Percentiles rank a stretch among this genome's conserved stretches.
These are phyloP conservation scores for Oryza meridionalis DNA, from an alignment of 176 grass and related monocot genomes.

Conservation along the genomic window DNA sequence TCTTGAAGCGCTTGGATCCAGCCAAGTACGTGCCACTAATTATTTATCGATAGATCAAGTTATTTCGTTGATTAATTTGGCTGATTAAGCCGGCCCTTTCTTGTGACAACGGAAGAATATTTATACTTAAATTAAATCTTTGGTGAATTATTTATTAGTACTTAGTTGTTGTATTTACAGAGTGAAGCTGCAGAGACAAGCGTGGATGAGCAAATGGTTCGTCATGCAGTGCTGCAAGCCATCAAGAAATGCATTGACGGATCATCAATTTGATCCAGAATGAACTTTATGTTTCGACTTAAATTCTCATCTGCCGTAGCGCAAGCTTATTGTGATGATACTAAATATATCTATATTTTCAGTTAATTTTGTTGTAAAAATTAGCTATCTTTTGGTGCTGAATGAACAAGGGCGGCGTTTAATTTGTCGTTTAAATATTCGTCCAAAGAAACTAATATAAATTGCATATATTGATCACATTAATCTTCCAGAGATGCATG, in stretches of 20 bases:
- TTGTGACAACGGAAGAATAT: too few relatives aligned
- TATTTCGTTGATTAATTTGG: neutral
- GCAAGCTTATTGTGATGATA: neutral
- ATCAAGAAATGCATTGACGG: conserved; percentile 50
- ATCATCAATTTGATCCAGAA: neutral
- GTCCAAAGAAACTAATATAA: neutral
- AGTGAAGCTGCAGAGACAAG: conserved; percentile 31
- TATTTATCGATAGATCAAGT: too few relatives aligned
- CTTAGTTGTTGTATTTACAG: neutral
- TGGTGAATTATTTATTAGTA: too few relatives aligned
- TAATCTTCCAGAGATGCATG: too few relatives aligned
- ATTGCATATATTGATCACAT: neutral
- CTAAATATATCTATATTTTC: neutral
- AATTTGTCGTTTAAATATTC: neutral
- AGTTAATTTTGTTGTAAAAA: neutral
- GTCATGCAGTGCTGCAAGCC: conserved; percentile 57
- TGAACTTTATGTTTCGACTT: neutral
- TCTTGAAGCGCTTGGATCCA: conserved; percentile 51
- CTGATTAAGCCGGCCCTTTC: too few relatives aligned
- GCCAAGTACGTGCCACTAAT: neutral
- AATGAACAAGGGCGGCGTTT: neutral
- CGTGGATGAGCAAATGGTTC: conserved; percentile 61
- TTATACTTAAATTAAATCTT: too few relatives aligned
- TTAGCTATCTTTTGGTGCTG: neutral
- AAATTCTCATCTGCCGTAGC: neutral